Evolutionary conservation across 1,284 basidiomycete species (phyloP).

Genomic region (Cryptococcus deneoformans): DNA sequence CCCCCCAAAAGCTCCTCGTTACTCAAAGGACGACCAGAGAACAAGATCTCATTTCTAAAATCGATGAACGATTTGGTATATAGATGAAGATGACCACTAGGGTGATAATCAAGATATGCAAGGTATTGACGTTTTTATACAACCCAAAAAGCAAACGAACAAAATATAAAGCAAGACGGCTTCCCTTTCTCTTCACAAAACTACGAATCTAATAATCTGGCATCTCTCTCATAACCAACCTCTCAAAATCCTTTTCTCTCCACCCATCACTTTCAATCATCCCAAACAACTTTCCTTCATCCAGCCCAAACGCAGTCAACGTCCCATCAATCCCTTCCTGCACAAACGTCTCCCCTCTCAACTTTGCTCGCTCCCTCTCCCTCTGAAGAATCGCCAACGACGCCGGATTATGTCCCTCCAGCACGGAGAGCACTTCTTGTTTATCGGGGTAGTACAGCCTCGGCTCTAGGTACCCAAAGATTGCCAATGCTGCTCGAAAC

Average conservation of each 20-base stretch:
- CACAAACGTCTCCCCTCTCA: conserved; percentile 41
- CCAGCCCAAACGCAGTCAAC: conserved; percentile 82
- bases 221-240: conserved; percentile 78
- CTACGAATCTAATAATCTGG: conserved; percentile 58
- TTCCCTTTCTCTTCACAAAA: too few relatives aligned
- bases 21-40: too few relatives aligned
- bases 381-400: conserved; percentile 41
- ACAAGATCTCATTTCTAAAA: too few relatives aligned
- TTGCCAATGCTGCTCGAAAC: conserved; percentile 73
- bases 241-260: conserved; percentile 84
- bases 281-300: conserved; percentile 80
- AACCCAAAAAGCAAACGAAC: background rate
- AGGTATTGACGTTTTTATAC: background rate
- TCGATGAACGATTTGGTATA: too few relatives aligned
- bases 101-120: background rate
- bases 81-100: background rate
- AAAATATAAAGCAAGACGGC: background rate
- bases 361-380: conserved; percentile 59
- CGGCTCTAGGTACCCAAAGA: conserved; percentile 81
- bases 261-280: conserved; percentile 62
- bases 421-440: conserved; percentile 71
- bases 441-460: conserved; percentile 53
- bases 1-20: too few relatives aligned
- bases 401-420: conserved; percentile 60
- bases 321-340: conserved; percentile 66